Evolutionary conservation across 495 filamentous ascomycete species (phyloP).

Genomic region (Penicillium macrosclerotiorum): DNA sequence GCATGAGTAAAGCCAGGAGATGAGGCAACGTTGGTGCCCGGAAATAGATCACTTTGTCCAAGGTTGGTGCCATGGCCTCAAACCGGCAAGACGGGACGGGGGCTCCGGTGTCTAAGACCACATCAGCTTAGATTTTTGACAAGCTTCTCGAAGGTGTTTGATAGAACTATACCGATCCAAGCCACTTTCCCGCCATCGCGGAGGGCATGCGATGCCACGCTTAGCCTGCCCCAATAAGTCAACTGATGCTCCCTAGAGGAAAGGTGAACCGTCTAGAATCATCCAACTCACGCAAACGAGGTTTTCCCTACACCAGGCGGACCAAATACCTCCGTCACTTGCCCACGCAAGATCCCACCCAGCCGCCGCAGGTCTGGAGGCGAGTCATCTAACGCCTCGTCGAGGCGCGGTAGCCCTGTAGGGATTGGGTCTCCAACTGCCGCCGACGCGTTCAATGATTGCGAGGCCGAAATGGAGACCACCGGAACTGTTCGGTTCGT

Average conservation of each 20-base stretch:
- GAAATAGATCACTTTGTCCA: conserved; percentile 44
- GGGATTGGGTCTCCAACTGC: conserved; percentile 51
- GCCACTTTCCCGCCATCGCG: conserved; percentile 62
- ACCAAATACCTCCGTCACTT: conserved; percentile 86
- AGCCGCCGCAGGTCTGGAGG: conserved; percentile 5
- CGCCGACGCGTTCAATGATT: conserved; percentile 68
- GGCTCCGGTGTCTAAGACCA: conserved; percentile 52
- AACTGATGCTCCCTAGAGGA: too few species aligned
- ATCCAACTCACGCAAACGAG: conserved; percentile 62
- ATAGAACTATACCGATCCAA: conserved; percentile 75
- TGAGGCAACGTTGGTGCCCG: conserved; percentile 63
- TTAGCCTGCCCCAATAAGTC: conserved; percentile 52
- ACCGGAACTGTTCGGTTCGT: conserved; percentile 50
- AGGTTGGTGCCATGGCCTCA: conserved; percentile 27
- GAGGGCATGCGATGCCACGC: conserved; percentile 63
- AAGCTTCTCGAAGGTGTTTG: too few species aligned
- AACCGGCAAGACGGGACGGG: conserved; percentile 42
- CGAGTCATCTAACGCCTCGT: conserved; percentile 44
- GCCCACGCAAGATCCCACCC: conserved; percentile 63
- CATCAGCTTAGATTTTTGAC: too few species aligned
- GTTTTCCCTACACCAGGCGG: conserved; percentile 90
- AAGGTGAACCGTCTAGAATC: too few species aligned
- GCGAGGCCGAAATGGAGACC: conserved; percentile 83
- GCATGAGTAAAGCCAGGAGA: conserved; percentile 67
- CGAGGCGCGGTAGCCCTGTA: conserved; percentile 65